A percentile compares a stretch with the other conserved stretches of the same genome.
Evolutionary conservation across 371 early-diverging fungal genomes (phyloP).

Genomic region (Mycotypha africana): DNA sequence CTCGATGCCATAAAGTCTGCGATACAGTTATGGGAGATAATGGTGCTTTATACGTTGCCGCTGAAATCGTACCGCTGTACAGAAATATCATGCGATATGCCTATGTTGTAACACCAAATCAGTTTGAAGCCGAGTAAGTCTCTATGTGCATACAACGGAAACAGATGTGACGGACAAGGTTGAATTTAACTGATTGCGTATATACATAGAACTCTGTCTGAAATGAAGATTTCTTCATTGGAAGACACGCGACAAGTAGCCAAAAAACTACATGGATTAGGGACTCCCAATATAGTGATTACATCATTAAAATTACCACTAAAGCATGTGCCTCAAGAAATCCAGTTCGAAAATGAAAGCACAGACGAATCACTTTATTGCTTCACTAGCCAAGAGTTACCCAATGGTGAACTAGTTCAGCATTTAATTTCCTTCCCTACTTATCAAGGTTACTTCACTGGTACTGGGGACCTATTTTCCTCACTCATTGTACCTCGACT

Average conservation of each 20-base stretch:
- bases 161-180: no score
- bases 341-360: conserved; percentile 18
- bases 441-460: conserved; percentile 76
- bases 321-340: conserved; percentile 24
- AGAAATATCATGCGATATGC: conserved; percentile 53
- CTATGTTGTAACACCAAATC: conserved; percentile 86
- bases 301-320: conserved; percentile 52
- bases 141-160: no score
- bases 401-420: conserved; percentile 16
- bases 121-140: conserved; percentile 85
- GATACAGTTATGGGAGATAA: conserved; percentile 96
- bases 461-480: conserved; percentile 90
- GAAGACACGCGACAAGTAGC: conserved; percentile 50
- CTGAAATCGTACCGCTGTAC: conserved; percentile 78
- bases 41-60: conserved; percentile 77
- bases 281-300: conserved; percentile 70
- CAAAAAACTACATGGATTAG: conserved; percentile 59
- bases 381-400: conserved; percentile 24
- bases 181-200: no score
- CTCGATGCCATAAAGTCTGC: no score
- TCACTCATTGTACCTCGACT: conserved; percentile 66
- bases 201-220: conserved; percentile 50
- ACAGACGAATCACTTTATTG: conserved; percentile 27
- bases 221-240: conserved; percentile 46
- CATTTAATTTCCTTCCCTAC: conserved; percentile 74